Conservation (phyloP, 2,329 filamentous ascomycete genomes). For the Beauveria scarabaeidicola region DNA sequence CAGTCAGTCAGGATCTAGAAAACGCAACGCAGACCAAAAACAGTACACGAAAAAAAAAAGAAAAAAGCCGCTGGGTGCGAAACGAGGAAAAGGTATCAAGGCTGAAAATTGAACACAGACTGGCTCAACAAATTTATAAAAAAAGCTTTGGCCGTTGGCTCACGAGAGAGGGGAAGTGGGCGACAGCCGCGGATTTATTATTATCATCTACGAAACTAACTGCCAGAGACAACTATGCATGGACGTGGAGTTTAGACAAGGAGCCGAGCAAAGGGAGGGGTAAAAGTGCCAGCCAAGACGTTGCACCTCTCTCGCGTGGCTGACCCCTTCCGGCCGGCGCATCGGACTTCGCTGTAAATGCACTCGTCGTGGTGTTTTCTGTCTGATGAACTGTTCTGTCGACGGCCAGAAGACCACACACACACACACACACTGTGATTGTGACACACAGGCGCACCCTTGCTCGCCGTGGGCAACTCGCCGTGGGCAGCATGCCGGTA, state of each 20-base stretch:
- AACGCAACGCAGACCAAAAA: background rate
- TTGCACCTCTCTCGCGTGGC: background rate
- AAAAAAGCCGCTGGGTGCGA: background rate
- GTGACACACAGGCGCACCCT: background rate
- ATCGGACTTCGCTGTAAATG: background rate
- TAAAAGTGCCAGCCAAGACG: background rate
- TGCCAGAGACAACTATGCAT: constrained; percentile 5
- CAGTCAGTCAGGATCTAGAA: background rate
- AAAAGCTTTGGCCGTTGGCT: background rate
- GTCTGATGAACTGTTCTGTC: background rate
- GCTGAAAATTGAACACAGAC: background rate
- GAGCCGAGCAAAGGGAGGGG: background rate
- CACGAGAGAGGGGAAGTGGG: background rate
- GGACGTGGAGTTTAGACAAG: constrained; percentile 2
- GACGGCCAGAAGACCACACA: background rate
- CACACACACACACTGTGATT: background rate
- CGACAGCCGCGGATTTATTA: background rate
- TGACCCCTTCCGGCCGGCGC: background rate
- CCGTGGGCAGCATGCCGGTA: background rate
- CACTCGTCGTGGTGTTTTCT: background rate
- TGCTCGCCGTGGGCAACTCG: background rate
- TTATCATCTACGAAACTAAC: background rate
- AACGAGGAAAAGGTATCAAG: background rate
- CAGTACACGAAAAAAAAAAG: background rate
- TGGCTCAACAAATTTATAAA: background rate